Base-by-base conservation (phyloP, 176 grass and related monocot species). In the Chrysopogon serrulatus region DNA sequence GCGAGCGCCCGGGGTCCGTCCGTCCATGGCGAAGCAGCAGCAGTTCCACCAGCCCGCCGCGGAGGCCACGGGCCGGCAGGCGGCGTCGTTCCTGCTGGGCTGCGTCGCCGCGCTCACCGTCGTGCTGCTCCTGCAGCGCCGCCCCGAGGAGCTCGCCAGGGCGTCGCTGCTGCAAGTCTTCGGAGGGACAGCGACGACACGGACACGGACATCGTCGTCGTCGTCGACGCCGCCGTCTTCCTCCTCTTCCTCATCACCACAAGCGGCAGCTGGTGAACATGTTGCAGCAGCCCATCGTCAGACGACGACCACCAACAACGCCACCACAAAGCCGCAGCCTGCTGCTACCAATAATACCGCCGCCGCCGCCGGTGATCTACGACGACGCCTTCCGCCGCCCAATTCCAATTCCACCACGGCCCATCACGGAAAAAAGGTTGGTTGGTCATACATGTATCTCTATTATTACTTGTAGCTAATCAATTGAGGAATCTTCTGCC, bases 61-160 rank as follows among this genome's bases (percentile, higher is more conserved):
- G 10, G 79, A 82, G 79, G 56, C 65, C 12, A 47, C 73, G 27
- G 72, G 54, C 0, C 65, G 83, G 65, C 88, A 82, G 54, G 66
- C 19, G 57, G 84, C n/a, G 44, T 82, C 84, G 4, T 90, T 90
- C 47, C 56, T 74, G 42, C 45, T 90, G n/a, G 88, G 88, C 45
- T 76, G 44, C 65, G 84, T 27, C 5, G 79, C 79, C 3, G 51
- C 79, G 67, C 84, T 86, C 73, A 79, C 79, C 84, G 17, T 83
- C 31, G 44, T 90, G 3, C 26, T 90, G 66, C 73, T 90, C 45
- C 45, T 73, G 51, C 88, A 90, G 78, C 61, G 70, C 70, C 77
- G 35, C 24, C 35, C 71, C 0, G 53, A 47, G 10, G 88, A 81
- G 4, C 59, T 82, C 72, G 30, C 9, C 63, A 76, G 30, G 62